These are phyloP conservation scores for Fusarium solani-melongenae DNA, from an alignment of 2,329 filamentous ascomycete species.

Conservation along the genomic window DNA sequence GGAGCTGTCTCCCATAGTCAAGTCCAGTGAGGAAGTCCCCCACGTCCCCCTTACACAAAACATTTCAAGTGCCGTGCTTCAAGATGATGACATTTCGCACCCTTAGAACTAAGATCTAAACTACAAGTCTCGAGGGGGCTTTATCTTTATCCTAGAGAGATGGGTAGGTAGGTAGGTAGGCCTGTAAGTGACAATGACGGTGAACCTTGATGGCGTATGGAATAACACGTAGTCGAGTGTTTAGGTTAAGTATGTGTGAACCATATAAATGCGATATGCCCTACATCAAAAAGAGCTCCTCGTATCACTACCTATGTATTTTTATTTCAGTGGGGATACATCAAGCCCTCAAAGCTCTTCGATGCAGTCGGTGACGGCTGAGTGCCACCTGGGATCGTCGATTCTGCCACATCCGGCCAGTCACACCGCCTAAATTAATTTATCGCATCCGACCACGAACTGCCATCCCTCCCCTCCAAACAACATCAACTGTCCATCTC, in stretches of 20 bases:
- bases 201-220: neutral
- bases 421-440: slow-evolving; percentile 47
- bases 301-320: neutral
- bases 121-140: neutral
- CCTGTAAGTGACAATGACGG: neutral
- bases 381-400: neutral
- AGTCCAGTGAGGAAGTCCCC: neutral
- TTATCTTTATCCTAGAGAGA: neutral
- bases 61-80: neutral
- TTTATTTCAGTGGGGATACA: neutral
- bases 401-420: neutral
- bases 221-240: neutral
- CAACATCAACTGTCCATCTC: slow-evolving; percentile 16
- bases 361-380: neutral
- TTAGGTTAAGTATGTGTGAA: neutral
- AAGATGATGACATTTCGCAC: neutral
- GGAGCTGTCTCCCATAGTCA: neutral
- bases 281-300: neutral
- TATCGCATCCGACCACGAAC: neutral
- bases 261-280: neutral
- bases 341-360: neutral
- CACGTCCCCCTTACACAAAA: neutral
- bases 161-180: neutral
- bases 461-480: slow-evolving; percentile 5
- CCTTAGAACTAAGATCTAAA: neutral